phyloP scores from a whole-genome alignment of 345 rosid genomes.

The Syzygium oleosum region DNA sequence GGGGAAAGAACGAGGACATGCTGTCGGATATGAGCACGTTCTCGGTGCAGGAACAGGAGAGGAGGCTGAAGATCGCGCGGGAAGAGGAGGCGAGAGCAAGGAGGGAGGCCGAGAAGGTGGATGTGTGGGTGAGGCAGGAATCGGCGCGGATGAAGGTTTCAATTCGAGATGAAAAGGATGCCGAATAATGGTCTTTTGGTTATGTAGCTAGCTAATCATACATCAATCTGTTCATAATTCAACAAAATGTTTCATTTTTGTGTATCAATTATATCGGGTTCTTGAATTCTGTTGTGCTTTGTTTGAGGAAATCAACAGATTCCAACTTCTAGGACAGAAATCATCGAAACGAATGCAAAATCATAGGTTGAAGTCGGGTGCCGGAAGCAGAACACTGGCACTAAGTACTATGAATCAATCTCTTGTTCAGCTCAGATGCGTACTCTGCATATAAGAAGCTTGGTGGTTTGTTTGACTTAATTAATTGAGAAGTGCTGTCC shows the following conservation, averaged over 20 bases:
- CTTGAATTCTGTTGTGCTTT: neutral
- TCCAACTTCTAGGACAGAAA: neutral
- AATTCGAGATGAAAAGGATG: neutral
- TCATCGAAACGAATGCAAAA: neutral
- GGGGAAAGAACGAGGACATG: slow-evolving; percentile 7
- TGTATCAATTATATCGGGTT: neutral
- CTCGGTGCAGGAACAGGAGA: slow-evolving; percentile 15
- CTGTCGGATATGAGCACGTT: slow-evolving; percentile 18
- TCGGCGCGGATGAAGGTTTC: slow-evolving; percentile 3
- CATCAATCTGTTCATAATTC: neutral
- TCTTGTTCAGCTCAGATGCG: neutral
- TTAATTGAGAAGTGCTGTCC: neutral
- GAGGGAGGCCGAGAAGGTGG: slow-evolving; percentile 16
- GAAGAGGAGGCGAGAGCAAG: slow-evolving; percentile 16
- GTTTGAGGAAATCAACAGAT: neutral
- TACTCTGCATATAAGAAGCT: neutral
- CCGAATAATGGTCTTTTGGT: neutral
- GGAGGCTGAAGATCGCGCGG: slow-evolving; percentile 13
- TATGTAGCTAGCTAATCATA: neutral
- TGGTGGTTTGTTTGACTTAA: neutral
- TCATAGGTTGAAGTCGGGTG: neutral
- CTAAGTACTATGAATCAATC: neutral
- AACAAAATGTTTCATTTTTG: neutral
- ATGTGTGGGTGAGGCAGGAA: slow-evolving; percentile 12
- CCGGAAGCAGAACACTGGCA: neutral